Base-by-base conservation (phyloP, 306 rosid genomes). In the Malus orientalis region DNA sequence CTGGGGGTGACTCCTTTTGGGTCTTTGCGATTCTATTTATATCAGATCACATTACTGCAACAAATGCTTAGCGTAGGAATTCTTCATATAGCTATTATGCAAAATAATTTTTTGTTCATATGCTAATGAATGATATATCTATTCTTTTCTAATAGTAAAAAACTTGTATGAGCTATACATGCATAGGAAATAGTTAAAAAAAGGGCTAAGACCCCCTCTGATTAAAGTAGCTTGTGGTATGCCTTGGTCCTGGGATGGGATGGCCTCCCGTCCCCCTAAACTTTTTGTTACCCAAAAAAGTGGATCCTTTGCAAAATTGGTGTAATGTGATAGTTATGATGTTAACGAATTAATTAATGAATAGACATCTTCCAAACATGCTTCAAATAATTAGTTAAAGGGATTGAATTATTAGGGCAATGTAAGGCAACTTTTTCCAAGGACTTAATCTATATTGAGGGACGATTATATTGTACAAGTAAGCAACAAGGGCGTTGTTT, bases 91-190 rank as follows among this genome's bases (percentile, higher is more conserved):
- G 29, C 27, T 53, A 20, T 55, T 72, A 51, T 25, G 67, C 68
- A 59, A 29, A 38, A 64, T 54, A 10, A 7, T 9, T 8, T 54
- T 55, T 73, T 79, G 82, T 64, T 73, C 78, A 65, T 20, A 64
- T 64, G 60, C 29, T 54, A 79, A 73, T 79, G 10, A 59, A 22
- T 22, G 14, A 30, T 71, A 66, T 16, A 36, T 67, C 29, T 13
- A 25, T 54, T 67, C 67, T 67, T 67, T 67, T 67, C 23, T 42
- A 15, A 11, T 23, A 14, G 30, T 65, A 53, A 51, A 79, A 79
- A 66, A 36, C 61, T 53, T 20, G 59, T 54, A 23, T 62, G 49
- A 40, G 58, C 12, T 63, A 16, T 30, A 16, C 19, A 47, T 15
- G 53, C 18, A 47, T 18, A 49, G 16, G 19, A 19, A 66, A 14